These are phyloP conservation scores for Backusella circina DNA, from an alignment of 192 early-diverging fungal genomes.

Conservation along the genomic window DNA sequence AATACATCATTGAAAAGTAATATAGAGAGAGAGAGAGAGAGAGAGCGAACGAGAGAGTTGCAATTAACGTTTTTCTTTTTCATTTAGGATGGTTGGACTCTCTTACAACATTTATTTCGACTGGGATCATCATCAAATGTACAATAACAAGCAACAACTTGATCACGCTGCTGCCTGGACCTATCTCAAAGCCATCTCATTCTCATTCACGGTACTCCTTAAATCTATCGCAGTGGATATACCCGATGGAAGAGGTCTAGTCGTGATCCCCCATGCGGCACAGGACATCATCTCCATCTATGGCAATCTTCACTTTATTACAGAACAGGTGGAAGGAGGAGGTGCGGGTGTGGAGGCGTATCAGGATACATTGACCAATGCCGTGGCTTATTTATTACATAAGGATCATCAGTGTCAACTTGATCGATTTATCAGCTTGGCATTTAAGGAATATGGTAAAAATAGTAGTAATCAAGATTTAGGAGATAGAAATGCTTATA, in stretches of 20 bases:
- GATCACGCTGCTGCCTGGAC: constrained; percentile 29
- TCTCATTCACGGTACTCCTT: constrained; percentile 49
- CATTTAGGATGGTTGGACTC: too few species aligned
- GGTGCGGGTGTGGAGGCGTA: constrained; percentile 44
- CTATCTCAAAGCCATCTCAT: constrained; percentile 45
- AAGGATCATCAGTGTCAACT: constrained; percentile 19
- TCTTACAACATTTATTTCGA: constrained; percentile 20
- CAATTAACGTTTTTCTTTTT: background rate
- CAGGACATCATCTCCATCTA: constrained; percentile 40
- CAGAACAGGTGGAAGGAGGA: constrained; percentile 33
- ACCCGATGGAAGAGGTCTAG: constrained; percentile 13
- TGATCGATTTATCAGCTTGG: constrained; percentile 12
- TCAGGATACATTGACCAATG: constrained; percentile 42
- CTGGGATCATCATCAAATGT: constrained; percentile 20
- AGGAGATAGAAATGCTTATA: background rate
- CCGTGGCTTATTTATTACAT: constrained; percentile 37
- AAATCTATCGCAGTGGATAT: constrained; percentile 33
- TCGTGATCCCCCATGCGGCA: constrained; percentile 4
- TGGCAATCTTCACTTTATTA: constrained; percentile 48
- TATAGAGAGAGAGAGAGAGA: background rate
- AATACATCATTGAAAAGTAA: constrained; percentile 9
- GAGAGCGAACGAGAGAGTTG: background rate
- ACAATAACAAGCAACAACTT: constrained; percentile 3
- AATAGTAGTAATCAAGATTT: background rate
- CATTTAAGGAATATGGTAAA: constrained; percentile 29